Base-by-base conservation (phyloP, 257 asterid species). In the Forsythia suspensa region DNA sequence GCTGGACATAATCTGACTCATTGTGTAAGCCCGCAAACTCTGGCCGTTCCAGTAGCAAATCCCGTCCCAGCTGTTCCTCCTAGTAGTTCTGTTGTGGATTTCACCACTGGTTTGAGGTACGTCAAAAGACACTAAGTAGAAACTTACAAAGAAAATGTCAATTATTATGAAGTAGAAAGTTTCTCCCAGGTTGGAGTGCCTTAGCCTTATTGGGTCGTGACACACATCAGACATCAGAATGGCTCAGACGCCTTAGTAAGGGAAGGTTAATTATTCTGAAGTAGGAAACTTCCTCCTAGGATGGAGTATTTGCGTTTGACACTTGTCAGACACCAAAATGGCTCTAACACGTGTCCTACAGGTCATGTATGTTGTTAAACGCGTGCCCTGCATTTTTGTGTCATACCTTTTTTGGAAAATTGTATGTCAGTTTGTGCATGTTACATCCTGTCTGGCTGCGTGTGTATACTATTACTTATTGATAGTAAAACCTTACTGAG, bases 81-180 rank as follows among this genome's bases (percentile, higher is more conserved):
- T 40, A 71, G 39, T 70, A 82, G 87, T 82, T 80, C 89, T 39
- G 77, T 90, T 1, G 97, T 90, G 5, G 97, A 97, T 75, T 24
- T 24, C 24, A 84, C 95, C 15, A 87, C 98, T 13, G 94, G 91
- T 75, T 83, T 93, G 84, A 88, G 91, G 98, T 92, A 80, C 39
- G 72, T 38, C 5, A 6, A 72, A 70, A 40, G 59, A 72, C 42
- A 34, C 70, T 44, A 61, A 65, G 57, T 48, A 12, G n/a, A 48
- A 13, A 48, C 57, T 48, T 48, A 12, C 57, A 13, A 15, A 13
- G 57, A 48, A 48, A 48, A 48, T 3, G 57, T 48, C 15, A 3
- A 48, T 48, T 48, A 48, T 48, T 48, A 4, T 48, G n/a, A 13
- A 48, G 57, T 48, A 18, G 65, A 55, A 55, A 55, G 65, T 55